Evolutionary conservation across 306 rosid species (phyloP).

Genomic region (Senna siamea): DNA sequence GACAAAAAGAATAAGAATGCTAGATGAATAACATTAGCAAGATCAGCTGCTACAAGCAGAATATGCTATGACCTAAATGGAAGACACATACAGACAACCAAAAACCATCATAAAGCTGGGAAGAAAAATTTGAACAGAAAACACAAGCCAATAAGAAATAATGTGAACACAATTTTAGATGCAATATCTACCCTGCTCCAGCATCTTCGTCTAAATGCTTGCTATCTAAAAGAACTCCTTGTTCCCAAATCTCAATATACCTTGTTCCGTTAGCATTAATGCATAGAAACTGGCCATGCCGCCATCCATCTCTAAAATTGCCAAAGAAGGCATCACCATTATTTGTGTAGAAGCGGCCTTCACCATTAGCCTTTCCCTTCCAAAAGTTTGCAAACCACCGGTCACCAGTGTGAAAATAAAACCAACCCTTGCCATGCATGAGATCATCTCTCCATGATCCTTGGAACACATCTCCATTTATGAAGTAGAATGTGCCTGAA

Average conservation of each 20-base stretch:
- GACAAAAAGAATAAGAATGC: background rate
- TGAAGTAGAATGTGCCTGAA: constrained; percentile 81
- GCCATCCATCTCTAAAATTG: constrained; percentile 87
- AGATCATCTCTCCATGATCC: constrained; percentile 98
- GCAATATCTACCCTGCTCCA: constrained; percentile 36
- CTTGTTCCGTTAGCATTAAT: constrained; percentile 77
- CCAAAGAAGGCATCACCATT: constrained; percentile 89
- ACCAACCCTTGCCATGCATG: constrained; percentile 99
- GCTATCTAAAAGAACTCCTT: constrained; percentile 65
- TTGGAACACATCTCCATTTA: constrained; percentile 92
- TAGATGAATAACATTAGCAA: background rate
- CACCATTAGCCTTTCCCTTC: constrained; percentile 98
- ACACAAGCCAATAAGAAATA: constrained; percentile 10
- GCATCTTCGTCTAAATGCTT: constrained; percentile 47
- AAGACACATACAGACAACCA: background rate
- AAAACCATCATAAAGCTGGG: no score
- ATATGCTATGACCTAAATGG: background rate
- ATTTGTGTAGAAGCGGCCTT: constrained; percentile 90
- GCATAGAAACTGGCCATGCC: constrained; percentile 84
- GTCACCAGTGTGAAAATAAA: constrained; percentile 87
- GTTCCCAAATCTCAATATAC: constrained; percentile 73
- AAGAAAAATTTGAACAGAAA: background rate
- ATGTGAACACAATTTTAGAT: background rate
- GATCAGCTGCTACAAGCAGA: background rate
- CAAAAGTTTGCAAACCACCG: constrained; percentile 97